phyloP scores from a whole-genome alignment of 106 monocot genomes.

The Dendrobium catenatum region DNA sequence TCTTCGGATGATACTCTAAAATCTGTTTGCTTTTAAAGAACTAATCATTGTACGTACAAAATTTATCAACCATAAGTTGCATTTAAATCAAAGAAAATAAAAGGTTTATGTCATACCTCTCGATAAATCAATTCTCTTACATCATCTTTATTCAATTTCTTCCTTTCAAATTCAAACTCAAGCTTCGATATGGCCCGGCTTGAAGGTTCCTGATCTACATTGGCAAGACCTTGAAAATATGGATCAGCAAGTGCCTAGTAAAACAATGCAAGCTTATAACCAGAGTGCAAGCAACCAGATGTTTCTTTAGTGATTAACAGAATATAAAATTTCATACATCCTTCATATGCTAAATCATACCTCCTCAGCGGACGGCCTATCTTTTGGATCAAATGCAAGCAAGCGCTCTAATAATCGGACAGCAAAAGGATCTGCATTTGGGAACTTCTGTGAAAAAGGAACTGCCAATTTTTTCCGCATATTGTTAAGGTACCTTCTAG shows the following conservation, averaged over 20 bases:
- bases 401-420: slow-evolving; percentile 17
- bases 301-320: not conserved
- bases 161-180: slow-evolving; percentile 80
- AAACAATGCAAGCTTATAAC: not conserved
- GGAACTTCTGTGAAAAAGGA: slow-evolving; percentile 28
- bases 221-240: slow-evolving; percentile 53
- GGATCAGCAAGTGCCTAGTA: slow-evolving; percentile 58
- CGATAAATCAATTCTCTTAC: slow-evolving; percentile 71
- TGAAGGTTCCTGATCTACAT: slow-evolving; percentile 58
- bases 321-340: not conserved
- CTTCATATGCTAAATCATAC: not conserved
- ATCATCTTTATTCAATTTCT: slow-evolving; percentile 65
- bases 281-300: not conserved
- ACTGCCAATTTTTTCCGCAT: slow-evolving; percentile 22
- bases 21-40: slow-evolving; percentile 43
- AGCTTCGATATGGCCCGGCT: slow-evolving; percentile 60
- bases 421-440: slow-evolving; percentile 24
- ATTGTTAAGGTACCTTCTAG: slow-evolving; percentile 26
- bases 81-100: not conserved
- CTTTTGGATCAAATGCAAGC: slow-evolving; percentile 37
- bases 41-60: slow-evolving; percentile 9
- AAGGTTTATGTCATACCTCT: slow-evolving; percentile 33
- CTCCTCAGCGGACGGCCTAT: slow-evolving; percentile 31
- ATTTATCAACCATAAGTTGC: not conserved
- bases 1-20: slow-evolving; percentile 70